Base-by-base conservation (phyloP, 2,329 filamentous ascomycete species). In the Aspergillus sp. region DNA sequence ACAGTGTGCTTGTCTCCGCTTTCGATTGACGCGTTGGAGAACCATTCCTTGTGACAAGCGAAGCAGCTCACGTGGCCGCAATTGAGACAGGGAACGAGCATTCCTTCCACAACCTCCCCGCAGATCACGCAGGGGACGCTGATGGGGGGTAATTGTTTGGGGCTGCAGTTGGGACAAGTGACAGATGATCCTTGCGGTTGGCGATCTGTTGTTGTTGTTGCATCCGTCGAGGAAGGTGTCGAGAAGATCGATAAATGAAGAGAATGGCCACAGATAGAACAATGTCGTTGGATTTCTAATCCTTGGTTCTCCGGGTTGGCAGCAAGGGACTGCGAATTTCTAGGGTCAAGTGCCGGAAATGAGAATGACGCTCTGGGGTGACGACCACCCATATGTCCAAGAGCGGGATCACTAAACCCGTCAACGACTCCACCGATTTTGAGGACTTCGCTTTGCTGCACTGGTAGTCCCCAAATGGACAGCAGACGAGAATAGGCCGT, bases 401-500 rank as follows among this genome's bases (percentile, higher is more conserved):
- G 30, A 32, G 30, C 30, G 29, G 47, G 50, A 29, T 60, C 56
- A n/a, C 46, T 43, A 33, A 64, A 65, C 47, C 68, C 67, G 1
- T 64, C 62, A 7, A 65, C 60, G 4, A 72, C 56, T 0, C 70
- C 70, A 43, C 76, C 74, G 48, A 78, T 76, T 53, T 81, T 81
- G 28, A 81, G 67, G 2, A 83, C 67, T 59, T 83, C 80, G 9
- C 75, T 74, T 43, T 74, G 71, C 52, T 77, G 68, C 26, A 77
- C 69, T 8, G 73, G 66, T 7, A 83, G 54, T 8, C 73, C 73
- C 80, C 80, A 83, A 6, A 75, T 72, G n/a, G 73, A 74, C 4
- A 83, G 69, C 46, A 80, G 67, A 42, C 80, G 67, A 3, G 80
- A 78, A 60, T 83, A 83, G 40, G 73, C 68, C 43, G 69, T 64